Base-by-base conservation (phyloP, 2,329 filamentous ascomycete species). In the Arachnomyces sp. region DNA sequence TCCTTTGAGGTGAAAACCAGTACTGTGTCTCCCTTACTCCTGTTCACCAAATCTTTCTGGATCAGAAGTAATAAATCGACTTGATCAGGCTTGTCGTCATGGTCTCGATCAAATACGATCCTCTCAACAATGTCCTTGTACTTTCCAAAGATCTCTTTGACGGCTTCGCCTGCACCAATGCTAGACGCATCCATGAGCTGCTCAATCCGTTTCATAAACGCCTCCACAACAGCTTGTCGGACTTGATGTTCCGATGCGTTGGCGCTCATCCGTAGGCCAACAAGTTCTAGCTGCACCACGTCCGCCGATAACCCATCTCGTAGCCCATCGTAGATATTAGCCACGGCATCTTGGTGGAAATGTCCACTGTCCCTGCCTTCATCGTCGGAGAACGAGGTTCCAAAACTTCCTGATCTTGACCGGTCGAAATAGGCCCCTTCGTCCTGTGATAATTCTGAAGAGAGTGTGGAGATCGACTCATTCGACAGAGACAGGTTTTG, bases 271-370 rank as follows among this genome's bases (percentile, higher is more conserved):
- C 90, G 83, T n/a, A 96, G 73, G 34, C 87, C 86, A 70, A 89
- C 94, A 47, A 98, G 84, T 60, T 98, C 92, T 28, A 96, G 77
- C 59, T 90, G 87, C 54, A 95, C 89, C 48, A 94, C 92, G 57
- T 93, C 86, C 8, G 80, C 77, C 11, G 78, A 76, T 36, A 78
- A 70, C 15, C 81, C 83, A 44, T 79, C 76, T 38, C 84, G 82
- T 31, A 96, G 73, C 16, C 87, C 85, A 54, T 95, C 89, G 46
- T 89, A 75, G n/a, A 96, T 76, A 45, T 86, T 90, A 48, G 81
- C 74, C 3, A 90, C 85, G 17, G 90, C 90, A 55, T 95, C 90
- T 45, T 82, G 74, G 59, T 95, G 86, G 73, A 96, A 96, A 43
- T 80, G 72, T 43, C 75, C 72, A 15, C 73, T 63, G 38, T 66